phyloP scores from a whole-genome alignment of 1,139 yeast genomes.

The Magnusiomyces tetraspermus region DNA sequence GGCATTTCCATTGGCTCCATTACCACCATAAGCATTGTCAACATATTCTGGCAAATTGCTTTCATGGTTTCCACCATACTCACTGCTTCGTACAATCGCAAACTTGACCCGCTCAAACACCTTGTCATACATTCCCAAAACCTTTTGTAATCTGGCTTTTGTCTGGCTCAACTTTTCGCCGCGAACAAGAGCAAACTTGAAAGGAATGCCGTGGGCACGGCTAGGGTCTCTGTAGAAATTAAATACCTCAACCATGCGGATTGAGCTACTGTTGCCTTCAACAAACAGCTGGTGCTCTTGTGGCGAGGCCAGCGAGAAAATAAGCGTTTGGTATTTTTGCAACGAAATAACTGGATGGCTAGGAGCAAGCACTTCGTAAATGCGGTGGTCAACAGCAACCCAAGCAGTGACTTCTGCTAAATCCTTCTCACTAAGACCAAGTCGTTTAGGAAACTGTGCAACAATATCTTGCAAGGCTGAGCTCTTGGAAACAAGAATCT shows the following conservation, averaged over 20 bases:
- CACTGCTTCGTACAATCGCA: conserved; percentile 35
- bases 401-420: conserved; percentile 50
- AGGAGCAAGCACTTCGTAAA: conserved; percentile 21
- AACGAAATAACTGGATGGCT: conserved; percentile 23
- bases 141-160: conserved; percentile 54
- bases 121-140: conserved; percentile 64
- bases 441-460: conserved; percentile 46
- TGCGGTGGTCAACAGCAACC: conserved; percentile 36
- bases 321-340: conserved; percentile 23
- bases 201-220: conserved; percentile 81
- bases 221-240: conserved; percentile 70
- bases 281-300: conserved; percentile 27
- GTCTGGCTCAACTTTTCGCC: conserved; percentile 59
- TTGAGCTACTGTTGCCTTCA: conserved; percentile 16
- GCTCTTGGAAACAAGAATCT: conserved; percentile 56
- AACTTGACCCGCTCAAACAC: conserved; percentile 69
- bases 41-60: not conserved
- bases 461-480: conserved; percentile 52
- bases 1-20: conserved; percentile 13
- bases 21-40: not conserved
- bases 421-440: conserved; percentile 43
- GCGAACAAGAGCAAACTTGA: conserved; percentile 49
- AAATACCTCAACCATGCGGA: conserved; percentile 41
- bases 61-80: conserved; percentile 22
- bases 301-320: conserved; percentile 28